These are phyloP conservation scores for Cicer yamashitae DNA, from an alignment of 306 rosid genomes.

Conservation along the genomic window DNA sequence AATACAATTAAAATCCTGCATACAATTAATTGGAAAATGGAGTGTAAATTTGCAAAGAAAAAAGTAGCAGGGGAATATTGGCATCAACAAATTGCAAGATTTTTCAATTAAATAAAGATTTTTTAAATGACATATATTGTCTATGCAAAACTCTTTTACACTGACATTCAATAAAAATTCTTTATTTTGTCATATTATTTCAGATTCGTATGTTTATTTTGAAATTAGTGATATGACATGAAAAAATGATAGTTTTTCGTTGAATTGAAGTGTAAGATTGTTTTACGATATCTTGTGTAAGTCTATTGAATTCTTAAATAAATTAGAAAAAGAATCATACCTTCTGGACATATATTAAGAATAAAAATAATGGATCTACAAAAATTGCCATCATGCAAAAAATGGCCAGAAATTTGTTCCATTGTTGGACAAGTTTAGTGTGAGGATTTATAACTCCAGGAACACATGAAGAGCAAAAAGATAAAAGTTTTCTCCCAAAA, in stretches of 20 bases:
- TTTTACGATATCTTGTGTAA: too few relatives aligned
- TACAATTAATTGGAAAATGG: constrained; percentile 27
- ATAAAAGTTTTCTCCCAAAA: constrained; percentile 59
- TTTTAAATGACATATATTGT: too few relatives aligned
- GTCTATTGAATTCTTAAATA: too few relatives aligned
- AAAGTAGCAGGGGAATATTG: constrained; percentile 14
- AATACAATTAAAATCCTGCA: constrained; percentile 67
- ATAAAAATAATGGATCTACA: constrained; percentile 87
- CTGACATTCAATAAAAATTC: too few relatives aligned
- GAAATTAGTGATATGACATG: too few relatives aligned
- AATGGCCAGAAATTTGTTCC: constrained; percentile 78
- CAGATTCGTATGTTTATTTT: too few relatives aligned
- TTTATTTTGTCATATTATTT: too few relatives aligned
- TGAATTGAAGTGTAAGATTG: too few relatives aligned
- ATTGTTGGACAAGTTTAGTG: constrained; percentile 64
- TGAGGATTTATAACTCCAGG: constrained; percentile 90
- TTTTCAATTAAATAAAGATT: not conserved
- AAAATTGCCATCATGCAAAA: constrained; percentile 73
- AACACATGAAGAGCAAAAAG: constrained; percentile 58
- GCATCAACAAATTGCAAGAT: constrained; percentile 14
- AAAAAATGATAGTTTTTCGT: too few relatives aligned
- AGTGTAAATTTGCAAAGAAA: constrained; percentile 4
- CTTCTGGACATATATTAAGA: constrained; percentile 56
- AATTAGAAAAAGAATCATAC: constrained; percentile 46
- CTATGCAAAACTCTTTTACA: too few relatives aligned